Evolutionary conservation across 169 alveolate species (phyloP).

Genomic region (Plasmodium gonderi): DNA sequence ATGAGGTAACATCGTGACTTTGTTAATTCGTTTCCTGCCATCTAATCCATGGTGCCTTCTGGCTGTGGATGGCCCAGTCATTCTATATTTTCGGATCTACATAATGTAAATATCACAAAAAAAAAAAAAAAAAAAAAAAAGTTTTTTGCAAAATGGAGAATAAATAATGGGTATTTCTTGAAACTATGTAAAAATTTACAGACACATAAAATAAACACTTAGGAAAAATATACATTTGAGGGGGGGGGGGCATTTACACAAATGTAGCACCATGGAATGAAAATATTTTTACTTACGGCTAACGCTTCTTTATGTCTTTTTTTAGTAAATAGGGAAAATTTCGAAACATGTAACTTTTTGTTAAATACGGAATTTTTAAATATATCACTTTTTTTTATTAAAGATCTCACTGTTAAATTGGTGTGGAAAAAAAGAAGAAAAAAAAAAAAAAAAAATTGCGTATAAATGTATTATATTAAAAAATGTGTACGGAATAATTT

Average conservation of each 20-base stretch:
- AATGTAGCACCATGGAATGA: background rate
- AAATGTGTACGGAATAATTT: background rate
- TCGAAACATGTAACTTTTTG: constrained; percentile 31
- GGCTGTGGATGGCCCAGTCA: constrained; percentile 82
- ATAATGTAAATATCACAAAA: background rate
- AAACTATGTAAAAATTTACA: background rate
- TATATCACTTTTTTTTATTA: constrained; percentile 6
- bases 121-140: background rate
- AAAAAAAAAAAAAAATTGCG: background rate
- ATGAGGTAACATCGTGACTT: constrained; percentile 82
- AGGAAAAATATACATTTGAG: background rate
- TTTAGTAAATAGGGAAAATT: constrained; percentile 76
- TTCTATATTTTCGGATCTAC: constrained; percentile 84
- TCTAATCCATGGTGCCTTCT: constrained; percentile 83
- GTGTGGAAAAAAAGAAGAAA: background rate
- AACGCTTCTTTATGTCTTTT: constrained; percentile 87
- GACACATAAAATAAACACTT: background rate
- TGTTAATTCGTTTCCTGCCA: constrained; percentile 85
- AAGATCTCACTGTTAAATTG: constrained; percentile 17
- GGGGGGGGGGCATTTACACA: background rate
- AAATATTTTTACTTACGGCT: constrained; percentile 64
- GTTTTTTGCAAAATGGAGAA: background rate
- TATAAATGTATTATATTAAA: background rate
- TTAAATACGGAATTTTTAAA: constrained; percentile 3
- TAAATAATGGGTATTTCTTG: background rate